Percentiles rank a stretch among this genome's conserved stretches.
Conservation (phyloP, 352 stramenopile genomes). For the Phytophthora meadii region DNA sequence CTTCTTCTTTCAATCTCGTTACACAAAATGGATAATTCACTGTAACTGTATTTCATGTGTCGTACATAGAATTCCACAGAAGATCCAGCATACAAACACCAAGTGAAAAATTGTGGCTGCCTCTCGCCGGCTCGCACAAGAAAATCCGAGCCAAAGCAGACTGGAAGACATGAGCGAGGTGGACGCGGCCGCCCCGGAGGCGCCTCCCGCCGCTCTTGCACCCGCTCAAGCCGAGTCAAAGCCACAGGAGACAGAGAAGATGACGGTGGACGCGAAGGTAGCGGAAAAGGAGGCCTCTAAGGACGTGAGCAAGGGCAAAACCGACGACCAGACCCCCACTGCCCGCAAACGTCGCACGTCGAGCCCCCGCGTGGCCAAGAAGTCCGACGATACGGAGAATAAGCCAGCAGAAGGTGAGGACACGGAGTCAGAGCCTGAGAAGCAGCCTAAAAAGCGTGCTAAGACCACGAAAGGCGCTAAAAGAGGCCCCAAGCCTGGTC, state of each 20-base stretch:
- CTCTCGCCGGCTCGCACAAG: slow-evolving; percentile 36
- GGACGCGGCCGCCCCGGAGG: slow-evolving; percentile 10
- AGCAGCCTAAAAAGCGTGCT: slow-evolving; percentile 56
- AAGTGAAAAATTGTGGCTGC: slow-evolving; percentile 22
- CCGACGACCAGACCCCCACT: slow-evolving; percentile 5
- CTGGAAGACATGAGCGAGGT: slow-evolving; percentile 35
- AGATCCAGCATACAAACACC: slow-evolving; percentile 29
- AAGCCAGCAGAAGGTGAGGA: slow-evolving; percentile 38
- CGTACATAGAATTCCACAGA: slow-evolving; percentile 18
- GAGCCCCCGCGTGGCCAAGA: slow-evolving; percentile 20
- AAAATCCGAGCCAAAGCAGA: slow-evolving; percentile 39
- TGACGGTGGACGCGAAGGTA: slow-evolving; percentile 9
- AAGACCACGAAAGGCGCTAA: slow-evolving; percentile 38
- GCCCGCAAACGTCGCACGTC: slow-evolving; percentile 21
- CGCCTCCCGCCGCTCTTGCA: slow-evolving; percentile 10
- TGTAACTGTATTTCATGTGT: slow-evolving; percentile 13
- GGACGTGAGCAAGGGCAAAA: slow-evolving; percentile 19
- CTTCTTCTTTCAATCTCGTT: background rate
- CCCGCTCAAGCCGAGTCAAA: slow-evolving; percentile 3
- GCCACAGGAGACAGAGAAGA: slow-evolving; percentile 7
- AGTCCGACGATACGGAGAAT: slow-evolving; percentile 12
- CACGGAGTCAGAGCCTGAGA: slow-evolving; percentile 60
- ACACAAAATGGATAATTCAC: background rate
- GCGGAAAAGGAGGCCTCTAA: slow-evolving; percentile 14
- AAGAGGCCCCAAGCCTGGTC: slow-evolving; percentile 38